Evolutionary conservation across 2,329 filamentous ascomycete species (phyloP).

Genomic region (Neonectria faginata): DNA sequence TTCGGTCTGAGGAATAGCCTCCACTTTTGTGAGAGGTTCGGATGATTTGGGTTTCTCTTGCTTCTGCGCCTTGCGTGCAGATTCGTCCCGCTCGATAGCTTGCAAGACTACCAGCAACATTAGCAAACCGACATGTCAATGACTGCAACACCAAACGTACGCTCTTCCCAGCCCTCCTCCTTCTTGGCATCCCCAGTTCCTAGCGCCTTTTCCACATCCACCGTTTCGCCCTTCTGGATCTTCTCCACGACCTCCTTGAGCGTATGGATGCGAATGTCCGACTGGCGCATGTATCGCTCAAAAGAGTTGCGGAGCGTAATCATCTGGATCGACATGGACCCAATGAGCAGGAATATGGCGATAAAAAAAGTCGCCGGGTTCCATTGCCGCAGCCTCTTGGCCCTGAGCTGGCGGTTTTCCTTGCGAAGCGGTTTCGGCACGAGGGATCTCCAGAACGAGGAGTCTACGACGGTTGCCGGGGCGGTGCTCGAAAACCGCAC

Average conservation of each 20-base stretch:
- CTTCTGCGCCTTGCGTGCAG: constrained; percentile 60
- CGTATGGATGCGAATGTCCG: constrained; percentile 81
- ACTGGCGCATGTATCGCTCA: constrained; percentile 76
- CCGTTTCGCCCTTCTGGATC: constrained; percentile 77
- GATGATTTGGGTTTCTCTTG: constrained; percentile 53
- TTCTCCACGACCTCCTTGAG: constrained; percentile 80
- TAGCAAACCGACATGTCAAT: constrained; percentile 19
- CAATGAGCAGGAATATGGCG: constrained; percentile 85
- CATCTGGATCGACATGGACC: constrained; percentile 95
- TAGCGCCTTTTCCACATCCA: constrained; percentile 85
- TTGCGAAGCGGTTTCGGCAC: constrained; percentile 74
- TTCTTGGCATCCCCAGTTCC: constrained; percentile 80
- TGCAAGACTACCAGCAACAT: constrained; percentile 65
- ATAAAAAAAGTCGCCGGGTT: constrained; percentile 88
- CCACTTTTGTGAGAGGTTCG: constrained; percentile 32
- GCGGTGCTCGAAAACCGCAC: constrained; percentile 52
- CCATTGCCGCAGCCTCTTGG: constrained; percentile 71
- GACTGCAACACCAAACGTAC: constrained; percentile 57
- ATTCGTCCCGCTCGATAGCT: constrained; percentile 74
- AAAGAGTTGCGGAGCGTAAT: constrained; percentile 83
- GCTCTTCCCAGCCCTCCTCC: constrained; percentile 90
- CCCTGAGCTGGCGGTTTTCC: constrained; percentile 52
- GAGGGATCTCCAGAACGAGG: constrained; percentile 76
- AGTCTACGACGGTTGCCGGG: constrained; percentile 64
- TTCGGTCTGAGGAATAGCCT: constrained; percentile 19